Conservation (phyloP, 768 basidiomycete species). For the Leccinum barrowsii region DNA sequence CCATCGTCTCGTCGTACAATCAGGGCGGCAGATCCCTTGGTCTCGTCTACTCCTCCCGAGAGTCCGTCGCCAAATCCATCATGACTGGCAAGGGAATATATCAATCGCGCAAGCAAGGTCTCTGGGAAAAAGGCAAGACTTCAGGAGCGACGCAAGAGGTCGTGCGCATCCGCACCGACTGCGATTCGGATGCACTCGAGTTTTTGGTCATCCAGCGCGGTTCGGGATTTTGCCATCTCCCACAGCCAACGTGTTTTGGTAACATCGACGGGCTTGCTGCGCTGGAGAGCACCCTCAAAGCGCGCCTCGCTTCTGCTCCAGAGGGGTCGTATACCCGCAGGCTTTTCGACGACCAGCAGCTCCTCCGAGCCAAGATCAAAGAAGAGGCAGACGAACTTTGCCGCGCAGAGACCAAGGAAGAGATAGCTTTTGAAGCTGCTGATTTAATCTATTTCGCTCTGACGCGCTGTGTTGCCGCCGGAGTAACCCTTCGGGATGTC, state of each 20-base stretch:
- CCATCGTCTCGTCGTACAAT: slow-evolving; percentile 70
- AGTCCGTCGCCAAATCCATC: slow-evolving; percentile 86
- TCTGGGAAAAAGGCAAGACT: slow-evolving; percentile 97
- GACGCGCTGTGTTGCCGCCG: slow-evolving; percentile 77
- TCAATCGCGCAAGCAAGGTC: slow-evolving; percentile 91
- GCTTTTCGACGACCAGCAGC: slow-evolving; percentile 74
- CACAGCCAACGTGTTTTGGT: slow-evolving; percentile 88
- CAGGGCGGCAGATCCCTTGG: slow-evolving; percentile 78
- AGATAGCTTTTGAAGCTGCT: slow-evolving; percentile 92
- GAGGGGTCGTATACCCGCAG: slow-evolving; percentile 89
- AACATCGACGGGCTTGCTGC: slow-evolving; percentile 71
- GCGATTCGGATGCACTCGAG: slow-evolving; percentile 89
- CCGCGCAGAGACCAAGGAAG: slow-evolving; percentile 68
- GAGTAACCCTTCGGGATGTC: slow-evolving; percentile 80
- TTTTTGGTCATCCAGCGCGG: slow-evolving; percentile 90
- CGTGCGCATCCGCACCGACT: slow-evolving; percentile 78
- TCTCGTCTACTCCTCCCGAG: slow-evolving; percentile 89
- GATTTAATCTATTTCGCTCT: slow-evolving; percentile 93
- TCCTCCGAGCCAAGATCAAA: slow-evolving; percentile 93
- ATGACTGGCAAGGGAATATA: slow-evolving; percentile 88
- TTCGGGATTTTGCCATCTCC: slow-evolving; percentile 90
- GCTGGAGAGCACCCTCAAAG: slow-evolving; percentile 73
- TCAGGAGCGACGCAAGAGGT: slow-evolving; percentile 92
- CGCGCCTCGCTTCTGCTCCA: slow-evolving; percentile 72
- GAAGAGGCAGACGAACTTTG: slow-evolving; percentile 99